Conservation (phyloP, 371 early-diverging fungal species). For the Zopfochytrium polystomum region DNA sequence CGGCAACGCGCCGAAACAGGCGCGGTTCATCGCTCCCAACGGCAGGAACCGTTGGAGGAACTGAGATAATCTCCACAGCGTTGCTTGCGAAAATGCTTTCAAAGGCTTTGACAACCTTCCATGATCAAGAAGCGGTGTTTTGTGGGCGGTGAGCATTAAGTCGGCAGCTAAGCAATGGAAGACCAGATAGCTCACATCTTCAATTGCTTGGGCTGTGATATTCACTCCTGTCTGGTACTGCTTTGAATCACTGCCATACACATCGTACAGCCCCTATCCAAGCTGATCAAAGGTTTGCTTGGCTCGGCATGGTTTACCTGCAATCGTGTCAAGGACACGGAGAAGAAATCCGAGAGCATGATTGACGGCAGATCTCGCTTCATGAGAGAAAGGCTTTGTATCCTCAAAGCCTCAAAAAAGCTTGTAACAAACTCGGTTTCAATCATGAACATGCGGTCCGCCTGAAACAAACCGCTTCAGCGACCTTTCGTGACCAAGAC, state of each 20-base stretch:
- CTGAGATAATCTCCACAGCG: conserved; percentile 21
- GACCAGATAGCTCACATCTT: too few species aligned
- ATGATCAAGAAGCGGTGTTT: neutral
- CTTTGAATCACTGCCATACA: too few species aligned
- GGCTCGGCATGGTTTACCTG: neutral
- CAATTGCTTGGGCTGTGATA: too few species aligned
- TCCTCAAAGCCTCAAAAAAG: conserved; percentile 24
- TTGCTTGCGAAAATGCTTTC: conserved; percentile 8
- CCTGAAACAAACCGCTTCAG: neutral
- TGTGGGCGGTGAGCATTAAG: too few species aligned
- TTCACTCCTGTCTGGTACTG: too few species aligned
- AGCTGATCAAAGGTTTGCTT: too few species aligned
- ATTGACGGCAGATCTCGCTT: neutral
- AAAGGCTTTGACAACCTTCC: conserved; percentile 14
- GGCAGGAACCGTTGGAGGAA: conserved; percentile 10
- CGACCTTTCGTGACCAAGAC: neutral
- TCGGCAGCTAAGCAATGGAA: too few species aligned
- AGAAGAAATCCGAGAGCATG: conserved; percentile 12
- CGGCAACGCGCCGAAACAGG: conserved; percentile 17
- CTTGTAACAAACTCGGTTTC: conserved; percentile 30
- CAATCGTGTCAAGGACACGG: conserved; percentile 9
- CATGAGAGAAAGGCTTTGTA: conserved; percentile 10
- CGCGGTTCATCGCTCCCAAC: conserved; percentile 1
- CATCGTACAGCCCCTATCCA: too few species aligned
- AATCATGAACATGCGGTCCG: conserved; percentile 4